Evolutionary conservation across 257 asterid species (phyloP), one percentile per base, ranked within the genome.

Genomic region (Cruciata laevipes): DNA sequence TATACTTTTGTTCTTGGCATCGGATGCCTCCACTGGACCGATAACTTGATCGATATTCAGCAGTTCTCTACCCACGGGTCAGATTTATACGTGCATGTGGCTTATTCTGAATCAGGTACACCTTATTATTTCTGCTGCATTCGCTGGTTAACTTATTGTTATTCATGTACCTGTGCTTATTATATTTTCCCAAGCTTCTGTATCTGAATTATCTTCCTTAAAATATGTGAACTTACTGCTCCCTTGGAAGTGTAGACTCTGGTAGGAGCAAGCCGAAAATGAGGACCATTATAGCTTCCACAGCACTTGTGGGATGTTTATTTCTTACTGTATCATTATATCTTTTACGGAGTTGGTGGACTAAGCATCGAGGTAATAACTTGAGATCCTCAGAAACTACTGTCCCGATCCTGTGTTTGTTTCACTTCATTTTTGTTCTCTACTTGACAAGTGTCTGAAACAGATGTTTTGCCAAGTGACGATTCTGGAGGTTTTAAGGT

Each of bases 91-190:
- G 32, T 89, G 49, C 93, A 91, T 3, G 40, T 87, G 47, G 79
- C 86, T 0, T 61, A n/a, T 47, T 78, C 89, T 27, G 97, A 85
- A 68, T 55, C 76, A 30, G 90, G 91, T 86, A 59, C 64, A 25
- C 14, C 38, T 59, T 59, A 25, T 35, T 35, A 5, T 35, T 23
- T 57, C 62, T 57, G 21, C 6, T 65, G 69, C 27, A 23, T 3
- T 13, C 42, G 38, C 57, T 21, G 27, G 27, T n/a, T 52, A 23
- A 53, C n/a, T 53, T 5, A 42, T 13, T 42, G 59, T 18, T 53
- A 1, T 13, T 44, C 2, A 6, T 24, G 52, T 3, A 64, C 12
- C 1, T 21, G 0, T 12, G 6, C 21, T 37, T 11, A 35, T 21
- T 8, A 12, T 5, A 32, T 61, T 1, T 63, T 38, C 16, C 12